phyloP scores from a whole-genome alignment of 768 basidiomycete genomes.

The Mycena sanguinolenta region DNA sequence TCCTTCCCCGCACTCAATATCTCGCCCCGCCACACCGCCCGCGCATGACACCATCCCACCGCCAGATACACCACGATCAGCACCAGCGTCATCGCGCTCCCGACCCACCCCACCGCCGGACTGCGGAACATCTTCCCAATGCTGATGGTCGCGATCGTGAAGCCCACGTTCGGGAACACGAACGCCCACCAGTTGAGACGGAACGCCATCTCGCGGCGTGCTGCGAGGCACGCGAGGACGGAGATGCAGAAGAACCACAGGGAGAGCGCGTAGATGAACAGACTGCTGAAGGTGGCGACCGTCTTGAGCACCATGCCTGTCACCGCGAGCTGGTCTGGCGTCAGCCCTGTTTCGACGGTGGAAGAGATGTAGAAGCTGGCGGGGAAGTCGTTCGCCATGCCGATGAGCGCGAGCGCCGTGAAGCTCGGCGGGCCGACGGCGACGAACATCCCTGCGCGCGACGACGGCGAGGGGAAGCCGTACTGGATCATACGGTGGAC shows the following conservation, averaged over 20 bases:
- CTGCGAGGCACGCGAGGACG: constrained; percentile 4
- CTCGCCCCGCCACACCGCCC: too few relatives aligned
- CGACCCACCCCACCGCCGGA: background rate
- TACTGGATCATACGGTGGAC: constrained; percentile 16
- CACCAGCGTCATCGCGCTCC: background rate
- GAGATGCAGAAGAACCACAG: constrained; percentile 20
- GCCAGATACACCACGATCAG: constrained; percentile 3
- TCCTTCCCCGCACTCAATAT: background rate
- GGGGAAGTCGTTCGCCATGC: constrained; percentile 18
- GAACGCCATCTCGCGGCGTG: background rate
- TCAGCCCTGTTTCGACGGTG: background rate
- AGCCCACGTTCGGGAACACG: constrained; percentile 23
- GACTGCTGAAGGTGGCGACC: background rate
- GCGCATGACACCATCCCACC: background rate
- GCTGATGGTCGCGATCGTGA: constrained; percentile 10
- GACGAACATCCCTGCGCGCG: constrained; percentile 16
- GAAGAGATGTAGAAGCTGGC: background rate
- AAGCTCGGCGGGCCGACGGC: constrained; percentile 17
- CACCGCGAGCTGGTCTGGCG: background rate
- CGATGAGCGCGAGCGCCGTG: constrained; percentile 15
- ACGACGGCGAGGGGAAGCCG: background rate
- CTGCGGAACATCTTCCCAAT: constrained; percentile 13
- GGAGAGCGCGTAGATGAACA: constrained; percentile 10
- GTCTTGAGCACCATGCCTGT: background rate
- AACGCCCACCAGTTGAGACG: constrained; percentile 12